Evolutionary conservation across 2,329 filamentous ascomycete species (phyloP).

Genomic region (Calonectria hawksworthii): DNA sequence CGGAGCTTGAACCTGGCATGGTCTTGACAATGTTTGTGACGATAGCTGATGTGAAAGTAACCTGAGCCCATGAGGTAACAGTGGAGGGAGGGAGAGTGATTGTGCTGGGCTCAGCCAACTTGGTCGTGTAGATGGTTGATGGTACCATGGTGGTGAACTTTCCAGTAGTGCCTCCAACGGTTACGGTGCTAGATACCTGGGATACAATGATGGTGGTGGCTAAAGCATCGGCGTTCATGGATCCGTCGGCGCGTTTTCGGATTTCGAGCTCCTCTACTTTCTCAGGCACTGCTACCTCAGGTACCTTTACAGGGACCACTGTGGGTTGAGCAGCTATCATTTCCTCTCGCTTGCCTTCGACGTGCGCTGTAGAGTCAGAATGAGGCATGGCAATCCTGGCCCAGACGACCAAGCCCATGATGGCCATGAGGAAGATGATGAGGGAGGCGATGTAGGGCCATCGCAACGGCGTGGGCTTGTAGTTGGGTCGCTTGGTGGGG

Average conservation of each 20-base stretch:
- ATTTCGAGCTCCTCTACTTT: neutral
- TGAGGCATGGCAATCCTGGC: conserved; percentile 42
- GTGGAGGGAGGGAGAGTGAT: neutral
- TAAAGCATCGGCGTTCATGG: neutral
- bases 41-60: neutral
- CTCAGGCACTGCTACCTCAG: neutral
- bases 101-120: neutral
- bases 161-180: conserved; percentile 5
- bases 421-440: conserved; percentile 34
- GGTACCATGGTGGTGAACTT: conserved; percentile 29
- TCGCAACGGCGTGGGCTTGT: conserved; percentile 43
- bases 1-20: neutral
- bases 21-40: neutral
- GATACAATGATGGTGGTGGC: neutral
- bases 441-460: conserved; percentile 42
- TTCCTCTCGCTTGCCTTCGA: conserved; percentile 33
- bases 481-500: conserved; percentile 35
- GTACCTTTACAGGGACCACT: neutral
- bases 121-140: conserved; percentile 10
- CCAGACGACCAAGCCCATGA: conserved; percentile 43
- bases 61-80: neutral
- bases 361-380: conserved; percentile 40
- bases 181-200: conserved; percentile 23
- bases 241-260: neutral
- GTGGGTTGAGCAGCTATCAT: neutral